A percentile compares a stretch with the other conserved stretches of the same genome.
Evolutionary conservation across 345 rosid species (phyloP).

Genomic region (Clarkia xantiana): DNA sequence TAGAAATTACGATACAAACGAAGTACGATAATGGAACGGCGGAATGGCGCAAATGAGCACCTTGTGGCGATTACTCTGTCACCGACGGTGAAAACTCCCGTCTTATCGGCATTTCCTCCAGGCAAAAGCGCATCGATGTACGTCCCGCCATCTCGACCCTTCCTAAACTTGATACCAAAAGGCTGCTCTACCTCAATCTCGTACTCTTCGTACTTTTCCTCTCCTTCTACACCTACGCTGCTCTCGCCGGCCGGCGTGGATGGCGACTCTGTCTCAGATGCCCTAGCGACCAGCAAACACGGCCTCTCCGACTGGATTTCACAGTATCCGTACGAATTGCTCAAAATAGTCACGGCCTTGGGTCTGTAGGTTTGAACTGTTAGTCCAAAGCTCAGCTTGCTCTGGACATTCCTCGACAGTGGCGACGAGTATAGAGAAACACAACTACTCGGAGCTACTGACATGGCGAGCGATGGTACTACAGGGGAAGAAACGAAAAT

Average conservation of each 20-base stretch:
- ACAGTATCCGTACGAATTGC: slow-evolving; percentile 14
- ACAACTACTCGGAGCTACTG: slow-evolving; percentile 37
- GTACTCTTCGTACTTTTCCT: slow-evolving; percentile 48
- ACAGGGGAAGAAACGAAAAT: too few species aligned
- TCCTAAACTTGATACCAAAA: slow-evolving; percentile 61
- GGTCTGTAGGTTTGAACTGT: neutral
- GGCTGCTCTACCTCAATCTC: slow-evolving; percentile 84
- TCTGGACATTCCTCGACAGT: slow-evolving; percentile 25
- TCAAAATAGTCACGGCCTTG: slow-evolving; percentile 14
- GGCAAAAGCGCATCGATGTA: slow-evolving; percentile 79
- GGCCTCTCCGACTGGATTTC: slow-evolving; percentile 25
- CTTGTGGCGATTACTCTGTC: slow-evolving; percentile 94
- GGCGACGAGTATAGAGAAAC: slow-evolving; percentile 48
- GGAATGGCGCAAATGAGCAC: slow-evolving; percentile 19
- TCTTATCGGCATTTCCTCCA: slow-evolving; percentile 74
- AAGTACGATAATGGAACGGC: neutral
- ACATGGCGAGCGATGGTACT: slow-evolving; percentile 19
- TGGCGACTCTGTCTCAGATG: slow-evolving; percentile 48
- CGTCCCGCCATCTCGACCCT: slow-evolving; percentile 86
- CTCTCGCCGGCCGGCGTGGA: slow-evolving; percentile 25
- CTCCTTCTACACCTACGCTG: slow-evolving; percentile 24
- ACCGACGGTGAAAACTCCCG: slow-evolving; percentile 64
- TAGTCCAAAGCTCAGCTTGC: slow-evolving; percentile 8
- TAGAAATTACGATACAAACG: neutral
- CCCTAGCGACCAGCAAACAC: slow-evolving; percentile 24